Evolutionary conservation across 2,329 filamentous ascomycete species (phyloP), one percentile per base, ranked within the genome.

Genomic region (Xylaria sp.): DNA sequence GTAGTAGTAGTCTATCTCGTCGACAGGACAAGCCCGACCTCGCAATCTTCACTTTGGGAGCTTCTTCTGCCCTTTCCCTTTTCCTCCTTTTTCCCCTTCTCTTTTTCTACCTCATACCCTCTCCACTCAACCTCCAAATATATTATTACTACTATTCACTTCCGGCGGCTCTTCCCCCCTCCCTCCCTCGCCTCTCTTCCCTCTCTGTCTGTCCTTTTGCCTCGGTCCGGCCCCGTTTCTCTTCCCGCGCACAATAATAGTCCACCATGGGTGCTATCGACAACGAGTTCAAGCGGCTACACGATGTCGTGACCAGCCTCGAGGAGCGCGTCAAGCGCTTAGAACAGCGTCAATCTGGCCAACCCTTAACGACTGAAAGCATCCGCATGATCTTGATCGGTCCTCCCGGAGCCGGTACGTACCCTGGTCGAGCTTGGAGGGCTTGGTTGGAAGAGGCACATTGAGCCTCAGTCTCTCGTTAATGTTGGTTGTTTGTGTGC

Each of bases 321-420:
- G 94, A 98, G 84, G 85, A 89, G 79, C 92, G 95, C 78, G 92
- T 99, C 77, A 90, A 92, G 82, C 88, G 93, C 79, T 89, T 99
- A 74, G 96, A 99, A 83, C 82, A 87, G 78, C 90, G 90, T 79
- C 85, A 96, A 75, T 83, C 85, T 69, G 86, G 87, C 75, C 84
- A 85, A 75, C 80, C 84, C 69, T 84, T 83, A 77, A 86, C 86
- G 71, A 75, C 86, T 47, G 86, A 91, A 75, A 88, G 92, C 79
- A 89, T 99, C 83, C 92, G 96, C 84, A 97, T 99, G 92, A 94
- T 99, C 78, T 86, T 99, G 79, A 98, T 99, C 85, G 96, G 96
- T 44, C 96, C 96, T 80, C 96, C 96, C 66, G 96, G 96, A 82
- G 96, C 96, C 82, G 96, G 96, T 98, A 89, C 77, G 92, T 85